A percentile compares a stretch with the other conserved stretches of the same genome.
These are phyloP conservation scores for Zygosaccharomyces pseudobailii DNA, from an alignment of 1,139 yeast genomes.

Conservation along the genomic window DNA sequence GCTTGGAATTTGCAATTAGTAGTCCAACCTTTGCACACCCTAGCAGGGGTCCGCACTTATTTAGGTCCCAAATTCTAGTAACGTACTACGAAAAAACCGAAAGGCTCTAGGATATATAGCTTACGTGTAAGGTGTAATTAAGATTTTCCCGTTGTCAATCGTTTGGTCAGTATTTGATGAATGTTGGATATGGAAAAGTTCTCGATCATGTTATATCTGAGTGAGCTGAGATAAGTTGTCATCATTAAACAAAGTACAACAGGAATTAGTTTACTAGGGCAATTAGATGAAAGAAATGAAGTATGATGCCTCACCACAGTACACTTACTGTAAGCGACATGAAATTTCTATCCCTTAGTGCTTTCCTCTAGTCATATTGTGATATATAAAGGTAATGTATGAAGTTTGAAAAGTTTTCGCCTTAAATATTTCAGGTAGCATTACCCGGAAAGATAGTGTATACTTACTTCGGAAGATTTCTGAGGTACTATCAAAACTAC, in stretches of 20 bases:
- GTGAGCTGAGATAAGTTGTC: constrained; percentile 38
- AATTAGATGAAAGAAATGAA: too few relatives aligned
- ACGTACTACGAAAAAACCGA: background rate
- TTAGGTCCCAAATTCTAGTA: background rate
- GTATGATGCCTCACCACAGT: background rate
- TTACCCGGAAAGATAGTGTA: background rate
- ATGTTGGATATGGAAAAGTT: constrained; percentile 35
- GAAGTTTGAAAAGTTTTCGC: background rate
- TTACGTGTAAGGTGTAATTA: background rate
- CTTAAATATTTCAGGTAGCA: background rate
- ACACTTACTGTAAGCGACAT: background rate
- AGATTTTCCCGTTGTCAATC: background rate
- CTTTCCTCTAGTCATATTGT: background rate
- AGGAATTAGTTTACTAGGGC: background rate
- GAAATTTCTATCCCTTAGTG: background rate
- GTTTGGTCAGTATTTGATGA: constrained; percentile 30
- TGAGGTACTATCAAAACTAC: constrained; percentile 1
- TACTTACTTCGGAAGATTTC: background rate
- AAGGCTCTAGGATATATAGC: background rate
- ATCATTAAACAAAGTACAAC: constrained; percentile 27
- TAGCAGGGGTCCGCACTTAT: background rate
- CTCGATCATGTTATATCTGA: constrained; percentile 35
- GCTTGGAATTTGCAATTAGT: background rate
- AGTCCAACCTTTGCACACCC: background rate
- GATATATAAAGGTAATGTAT: too few relatives aligned